Percentiles rank a stretch among this genome's conserved stretches.
Evolutionary conservation across 768 basidiomycete species (phyloP).

Genomic region (Pleurotus eryngii): DNA sequence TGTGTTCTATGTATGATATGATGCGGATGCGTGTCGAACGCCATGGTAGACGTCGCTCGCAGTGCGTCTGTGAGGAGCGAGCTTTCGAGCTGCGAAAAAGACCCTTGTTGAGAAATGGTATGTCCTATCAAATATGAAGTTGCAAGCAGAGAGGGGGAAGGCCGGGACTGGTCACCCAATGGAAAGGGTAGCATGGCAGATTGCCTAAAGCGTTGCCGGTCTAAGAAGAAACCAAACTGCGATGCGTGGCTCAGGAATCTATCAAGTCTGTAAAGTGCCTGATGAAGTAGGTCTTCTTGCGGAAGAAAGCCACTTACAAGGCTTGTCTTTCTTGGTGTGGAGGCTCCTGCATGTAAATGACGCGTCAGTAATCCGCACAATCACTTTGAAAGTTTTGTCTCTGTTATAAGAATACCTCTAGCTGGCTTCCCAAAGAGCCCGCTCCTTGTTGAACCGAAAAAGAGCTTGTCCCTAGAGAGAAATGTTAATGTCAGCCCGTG

Average conservation of each 20-base stretch:
- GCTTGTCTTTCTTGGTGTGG: background rate
- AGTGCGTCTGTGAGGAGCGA: constrained; percentile 38
- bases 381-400: background rate
- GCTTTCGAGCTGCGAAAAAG: constrained; percentile 23
- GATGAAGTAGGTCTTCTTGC: background rate
- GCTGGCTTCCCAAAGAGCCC: background rate
- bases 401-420: background rate
- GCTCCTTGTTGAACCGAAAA: background rate
- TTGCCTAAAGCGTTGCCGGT: constrained; percentile 38
- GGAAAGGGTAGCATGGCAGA: constrained; percentile 25
- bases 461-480: background rate
- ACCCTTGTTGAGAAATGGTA: constrained; percentile 25
- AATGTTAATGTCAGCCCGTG: too few relatives aligned
- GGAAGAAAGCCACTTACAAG: background rate
- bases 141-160: constrained; percentile 33
- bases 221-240: constrained; percentile 53
- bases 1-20: constrained; percentile 35
- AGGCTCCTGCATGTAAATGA: background rate
- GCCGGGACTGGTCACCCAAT: constrained; percentile 27
- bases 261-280: constrained; percentile 22
- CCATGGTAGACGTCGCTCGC: constrained; percentile 31
- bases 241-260: constrained; percentile 38
- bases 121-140: constrained; percentile 36
- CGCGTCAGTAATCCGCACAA: background rate
- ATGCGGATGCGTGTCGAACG: constrained; percentile 37